phyloP scores from a whole-genome alignment of 1,284 basidiomycete genomes.

The Neotropicomus parvogracilis region DNA sequence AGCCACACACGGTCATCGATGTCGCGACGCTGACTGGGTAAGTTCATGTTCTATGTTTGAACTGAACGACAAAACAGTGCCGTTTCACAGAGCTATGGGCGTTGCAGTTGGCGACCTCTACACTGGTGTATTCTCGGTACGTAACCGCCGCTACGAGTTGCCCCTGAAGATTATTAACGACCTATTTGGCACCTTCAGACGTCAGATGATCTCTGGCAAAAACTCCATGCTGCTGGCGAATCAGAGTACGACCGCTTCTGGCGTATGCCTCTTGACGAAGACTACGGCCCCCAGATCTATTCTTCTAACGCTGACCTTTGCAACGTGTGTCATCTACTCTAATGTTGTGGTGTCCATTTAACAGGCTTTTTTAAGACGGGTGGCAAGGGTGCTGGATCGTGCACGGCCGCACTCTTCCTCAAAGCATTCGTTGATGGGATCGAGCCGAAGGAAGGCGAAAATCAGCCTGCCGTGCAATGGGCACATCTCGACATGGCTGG shows the following conservation, averaged over 20 bases:
- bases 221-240: constrained; percentile 68
- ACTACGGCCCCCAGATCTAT: constrained; percentile 74
- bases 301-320: constrained; percentile 79
- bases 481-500: constrained; percentile 88
- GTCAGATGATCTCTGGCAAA: constrained; percentile 71
- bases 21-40: constrained; percentile 80
- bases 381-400: constrained; percentile 69
- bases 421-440: constrained; percentile 79
- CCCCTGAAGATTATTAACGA: background rate
- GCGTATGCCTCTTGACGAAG: constrained; percentile 82
- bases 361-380: constrained; percentile 42
- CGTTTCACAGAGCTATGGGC: constrained; percentile 52
- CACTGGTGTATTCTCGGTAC: constrained; percentile 77
- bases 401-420: constrained; percentile 86
- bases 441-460: constrained; percentile 47
- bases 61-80: background rate
- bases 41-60: constrained; percentile 8
- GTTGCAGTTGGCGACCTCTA: constrained; percentile 72
- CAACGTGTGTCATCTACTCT: constrained; percentile 50
- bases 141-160: constrained; percentile 16
- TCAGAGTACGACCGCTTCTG: constrained; percentile 79
- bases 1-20: constrained; percentile 81
- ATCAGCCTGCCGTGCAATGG: constrained; percentile 58
- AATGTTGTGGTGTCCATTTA: background rate
- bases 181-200: constrained; percentile 39